Evolutionary conservation across 2,329 filamentous ascomycete species (phyloP).

Genomic region (Akanthomyces muscarius): DNA sequence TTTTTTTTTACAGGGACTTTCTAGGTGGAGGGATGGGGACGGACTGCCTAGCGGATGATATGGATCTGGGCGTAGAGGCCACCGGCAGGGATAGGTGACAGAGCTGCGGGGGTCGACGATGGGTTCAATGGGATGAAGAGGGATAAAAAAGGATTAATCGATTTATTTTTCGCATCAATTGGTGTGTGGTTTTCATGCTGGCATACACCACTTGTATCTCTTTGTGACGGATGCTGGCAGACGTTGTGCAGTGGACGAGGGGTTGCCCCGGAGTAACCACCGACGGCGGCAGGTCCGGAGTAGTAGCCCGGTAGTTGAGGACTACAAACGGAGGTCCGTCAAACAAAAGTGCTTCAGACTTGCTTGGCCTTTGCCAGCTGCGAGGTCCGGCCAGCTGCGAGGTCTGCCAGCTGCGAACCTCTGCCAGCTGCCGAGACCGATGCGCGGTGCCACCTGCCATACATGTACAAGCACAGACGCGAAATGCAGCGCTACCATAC

Average conservation of each 20-base stretch:
- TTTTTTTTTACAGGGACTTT: neutral
- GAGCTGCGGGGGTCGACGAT: neutral
- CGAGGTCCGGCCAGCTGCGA: neutral
- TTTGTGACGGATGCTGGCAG: too few relatives aligned
- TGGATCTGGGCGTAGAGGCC: neutral
- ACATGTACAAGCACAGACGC: neutral
- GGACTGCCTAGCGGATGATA: too few relatives aligned
- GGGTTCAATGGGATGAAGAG: neutral
- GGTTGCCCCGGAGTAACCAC: too few relatives aligned
- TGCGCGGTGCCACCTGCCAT: neutral
- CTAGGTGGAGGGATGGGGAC: neutral
- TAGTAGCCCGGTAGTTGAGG: neutral
- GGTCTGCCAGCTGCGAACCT: neutral
- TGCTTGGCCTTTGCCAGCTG: neutral
- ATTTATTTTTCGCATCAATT: neutral
- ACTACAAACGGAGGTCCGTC: conserved; percentile 1
- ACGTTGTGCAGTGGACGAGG: too few relatives aligned
- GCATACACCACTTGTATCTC: too few relatives aligned
- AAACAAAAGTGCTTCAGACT: conserved; percentile 1
- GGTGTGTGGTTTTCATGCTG: neutral
- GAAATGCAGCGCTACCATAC: neutral
- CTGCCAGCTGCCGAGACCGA: neutral
- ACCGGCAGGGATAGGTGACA: too few relatives aligned
- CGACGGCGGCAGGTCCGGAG: neutral
- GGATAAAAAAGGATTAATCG: neutral